Conservation (phyloP, 1,139 yeast species). For the Magnusiomyces magnusii region DNA sequence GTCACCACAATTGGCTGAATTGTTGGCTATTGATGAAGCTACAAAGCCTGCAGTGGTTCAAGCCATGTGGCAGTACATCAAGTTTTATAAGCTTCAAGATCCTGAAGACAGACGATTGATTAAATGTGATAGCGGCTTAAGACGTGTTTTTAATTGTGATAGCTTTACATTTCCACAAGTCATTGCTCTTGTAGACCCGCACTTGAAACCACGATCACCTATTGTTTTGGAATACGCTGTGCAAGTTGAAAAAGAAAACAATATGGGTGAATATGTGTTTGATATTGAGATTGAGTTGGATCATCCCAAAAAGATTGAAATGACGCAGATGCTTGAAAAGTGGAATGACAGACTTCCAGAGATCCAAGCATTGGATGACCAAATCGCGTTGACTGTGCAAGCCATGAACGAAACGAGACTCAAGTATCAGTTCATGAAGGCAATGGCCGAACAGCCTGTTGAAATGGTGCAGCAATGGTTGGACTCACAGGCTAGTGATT, state of each 20-base stretch:
- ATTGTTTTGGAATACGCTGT: slow-evolving; percentile 66
- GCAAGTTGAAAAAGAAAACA: slow-evolving; percentile 65
- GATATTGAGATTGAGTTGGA: slow-evolving; percentile 65
- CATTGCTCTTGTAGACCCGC: slow-evolving; percentile 58
- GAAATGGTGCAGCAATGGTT: slow-evolving; percentile 66
- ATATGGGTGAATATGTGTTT: slow-evolving; percentile 70
- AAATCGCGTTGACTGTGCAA: slow-evolving; percentile 55
- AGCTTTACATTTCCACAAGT: slow-evolving; percentile 60
- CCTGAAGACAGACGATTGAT: slow-evolving; percentile 49
- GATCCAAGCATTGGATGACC: slow-evolving; percentile 50
- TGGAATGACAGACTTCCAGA: slow-evolving; percentile 44
- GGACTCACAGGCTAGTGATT: slow-evolving; percentile 64
- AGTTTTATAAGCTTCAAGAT: slow-evolving; percentile 59
- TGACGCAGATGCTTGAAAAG: slow-evolving; percentile 36
- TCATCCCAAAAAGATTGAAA: slow-evolving; percentile 45
- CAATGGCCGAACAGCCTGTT: slow-evolving; percentile 69
- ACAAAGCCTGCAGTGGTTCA: slow-evolving; percentile 84
- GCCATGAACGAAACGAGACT: slow-evolving; percentile 57
- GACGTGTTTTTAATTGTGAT: slow-evolving; percentile 40
- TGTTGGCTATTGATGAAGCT: slow-evolving; percentile 69
- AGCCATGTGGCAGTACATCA: slow-evolving; percentile 81
- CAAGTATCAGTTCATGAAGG: slow-evolving; percentile 65
- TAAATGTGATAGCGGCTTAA: slow-evolving; percentile 61
- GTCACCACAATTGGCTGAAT: slow-evolving; percentile 54
- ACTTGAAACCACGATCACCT: slow-evolving; percentile 68